Percentiles rank a stretch among this genome's conserved stretches.
phyloP scores from a whole-genome alignment of 2,329 filamentous ascomycete species.

The Sphaceloma murrayae region DNA sequence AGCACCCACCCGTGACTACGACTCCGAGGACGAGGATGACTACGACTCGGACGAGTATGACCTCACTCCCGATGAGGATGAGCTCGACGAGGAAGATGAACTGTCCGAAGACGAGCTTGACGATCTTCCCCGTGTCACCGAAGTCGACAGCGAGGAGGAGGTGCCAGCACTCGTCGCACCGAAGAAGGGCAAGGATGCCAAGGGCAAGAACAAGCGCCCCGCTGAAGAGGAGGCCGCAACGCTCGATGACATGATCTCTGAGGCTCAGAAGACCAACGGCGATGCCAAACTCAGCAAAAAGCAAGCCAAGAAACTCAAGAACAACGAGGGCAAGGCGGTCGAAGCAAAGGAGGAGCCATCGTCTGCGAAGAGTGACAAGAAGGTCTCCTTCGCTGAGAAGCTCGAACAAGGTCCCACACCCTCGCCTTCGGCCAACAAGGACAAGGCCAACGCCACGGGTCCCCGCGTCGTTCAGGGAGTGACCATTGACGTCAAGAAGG shows the following conservation, averaged over 20 bases:
- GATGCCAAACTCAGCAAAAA: constrained; percentile 85
- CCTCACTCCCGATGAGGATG: constrained; percentile 67
- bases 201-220: constrained; percentile 87
- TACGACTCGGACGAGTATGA: constrained; percentile 54
- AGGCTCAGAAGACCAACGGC: constrained; percentile 52
- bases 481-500: constrained; percentile 89
- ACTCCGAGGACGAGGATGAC: constrained; percentile 52
- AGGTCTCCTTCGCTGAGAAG: constrained; percentile 98
- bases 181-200: constrained; percentile 37
- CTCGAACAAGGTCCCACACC: constrained; percentile 92
- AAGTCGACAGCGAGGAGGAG: constrained; percentile 66
- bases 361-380: constrained; percentile 64
- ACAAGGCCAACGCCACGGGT: constrained; percentile 43
- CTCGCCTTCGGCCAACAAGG: constrained; percentile 42
- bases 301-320: constrained; percentile 96
- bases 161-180: constrained; percentile 44
- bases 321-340: constrained; percentile 88
- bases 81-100: constrained; percentile 49
- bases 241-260: constrained; percentile 78
- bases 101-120: constrained; percentile 44
- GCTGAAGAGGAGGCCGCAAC: constrained; percentile 57
- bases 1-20: constrained; percentile 52
- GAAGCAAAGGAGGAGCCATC: constrained; percentile 37
- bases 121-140: constrained; percentile 69
- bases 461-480: constrained; percentile 80